Evolutionary conservation across 768 basidiomycete genomes (phyloP).

Genomic region (Tylopilus plumbeoviolaceoides): DNA sequence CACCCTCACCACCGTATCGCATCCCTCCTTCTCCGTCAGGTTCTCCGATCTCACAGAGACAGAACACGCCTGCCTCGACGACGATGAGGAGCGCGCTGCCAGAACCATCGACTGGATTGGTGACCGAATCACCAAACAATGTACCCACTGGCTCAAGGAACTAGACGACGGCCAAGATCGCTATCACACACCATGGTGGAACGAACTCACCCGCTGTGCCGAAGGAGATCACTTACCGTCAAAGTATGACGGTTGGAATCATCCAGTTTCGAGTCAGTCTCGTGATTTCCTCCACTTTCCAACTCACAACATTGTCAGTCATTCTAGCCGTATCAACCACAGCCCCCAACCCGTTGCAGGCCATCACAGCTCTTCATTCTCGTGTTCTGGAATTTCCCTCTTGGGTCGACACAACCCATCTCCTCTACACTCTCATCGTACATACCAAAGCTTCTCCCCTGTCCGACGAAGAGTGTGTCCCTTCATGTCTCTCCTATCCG

Average conservation of each 20-base stretch:
- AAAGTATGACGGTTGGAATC: conserved; percentile 79
- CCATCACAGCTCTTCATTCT: conserved; percentile 70
- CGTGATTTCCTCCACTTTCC: conserved; percentile 6
- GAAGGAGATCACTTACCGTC: conserved; percentile 76
- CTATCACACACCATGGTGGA: conserved; percentile 80
- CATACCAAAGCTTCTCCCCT: conserved; percentile 68
- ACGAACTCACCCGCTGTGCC: conserved; percentile 70
- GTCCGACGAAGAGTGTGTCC: conserved; percentile 74
- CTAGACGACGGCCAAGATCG: conserved; percentile 45
- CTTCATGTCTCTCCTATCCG: conserved; percentile 1
- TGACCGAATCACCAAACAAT: conserved; percentile 59
- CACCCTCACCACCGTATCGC: conserved; percentile 62
- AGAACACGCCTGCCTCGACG: conserved; percentile 71
- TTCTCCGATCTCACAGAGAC: conserved; percentile 75
- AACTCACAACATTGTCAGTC: conserved; percentile 42
- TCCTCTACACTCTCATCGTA: conserved; percentile 74
- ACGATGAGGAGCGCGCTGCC: conserved; percentile 72
- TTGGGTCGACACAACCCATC: conserved; percentile 73
- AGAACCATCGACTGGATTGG: conserved; percentile 87
- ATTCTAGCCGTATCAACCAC: conserved; percentile 79
- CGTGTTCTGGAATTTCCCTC: conserved; percentile 63
- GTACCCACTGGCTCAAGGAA: conserved; percentile 69
- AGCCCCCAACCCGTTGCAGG: conserved; percentile 78
- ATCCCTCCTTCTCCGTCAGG: conserved; percentile 67
- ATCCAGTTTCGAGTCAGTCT: conserved; percentile 72